phyloP scores from a whole-genome alignment of 345 rosid genomes.

The Eucalyptus regnans region DNA sequence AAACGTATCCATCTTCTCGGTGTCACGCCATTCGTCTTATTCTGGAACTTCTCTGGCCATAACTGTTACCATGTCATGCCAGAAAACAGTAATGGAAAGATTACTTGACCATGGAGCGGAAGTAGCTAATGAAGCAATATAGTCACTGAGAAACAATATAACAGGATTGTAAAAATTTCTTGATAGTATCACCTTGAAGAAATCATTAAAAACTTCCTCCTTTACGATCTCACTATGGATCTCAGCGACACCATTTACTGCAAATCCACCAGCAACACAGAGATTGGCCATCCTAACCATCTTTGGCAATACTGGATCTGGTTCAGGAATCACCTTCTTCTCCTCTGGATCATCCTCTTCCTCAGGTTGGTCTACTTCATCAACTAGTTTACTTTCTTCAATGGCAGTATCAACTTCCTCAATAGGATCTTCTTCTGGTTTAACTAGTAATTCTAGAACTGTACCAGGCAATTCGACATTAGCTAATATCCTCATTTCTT shows the following conservation, averaged over 20 bases:
- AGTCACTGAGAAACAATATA: background rate
- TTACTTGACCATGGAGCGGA: background rate
- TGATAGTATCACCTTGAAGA: constrained; percentile 13
- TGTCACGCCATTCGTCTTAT: constrained; percentile 50
- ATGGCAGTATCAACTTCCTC: constrained; percentile 2
- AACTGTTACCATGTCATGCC: constrained; percentile 8
- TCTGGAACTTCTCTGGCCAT: constrained; percentile 48
- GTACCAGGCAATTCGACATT: constrained; percentile 30
- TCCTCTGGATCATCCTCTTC: background rate
- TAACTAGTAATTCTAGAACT: constrained; percentile 6
- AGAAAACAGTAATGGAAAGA: background rate
- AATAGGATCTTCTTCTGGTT: constrained; percentile 2
- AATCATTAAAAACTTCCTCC: constrained; percentile 38
- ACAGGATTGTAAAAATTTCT: background rate
- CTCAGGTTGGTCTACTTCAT: constrained; percentile 3
- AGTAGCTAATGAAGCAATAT: background rate
- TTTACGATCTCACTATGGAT: constrained; percentile 47
- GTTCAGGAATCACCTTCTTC: constrained; percentile 4
- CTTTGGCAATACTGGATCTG: constrained; percentile 20
- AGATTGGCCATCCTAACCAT: constrained; percentile 37
- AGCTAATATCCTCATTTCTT: constrained; percentile 35
- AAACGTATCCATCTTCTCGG: constrained; percentile 46
- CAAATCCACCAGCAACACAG: constrained; percentile 25
- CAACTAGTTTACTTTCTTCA: constrained; percentile 1
- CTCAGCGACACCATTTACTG: constrained; percentile 43